Conservation (phyloP, 83 land plant species). For the Picea mariana region DNA sequence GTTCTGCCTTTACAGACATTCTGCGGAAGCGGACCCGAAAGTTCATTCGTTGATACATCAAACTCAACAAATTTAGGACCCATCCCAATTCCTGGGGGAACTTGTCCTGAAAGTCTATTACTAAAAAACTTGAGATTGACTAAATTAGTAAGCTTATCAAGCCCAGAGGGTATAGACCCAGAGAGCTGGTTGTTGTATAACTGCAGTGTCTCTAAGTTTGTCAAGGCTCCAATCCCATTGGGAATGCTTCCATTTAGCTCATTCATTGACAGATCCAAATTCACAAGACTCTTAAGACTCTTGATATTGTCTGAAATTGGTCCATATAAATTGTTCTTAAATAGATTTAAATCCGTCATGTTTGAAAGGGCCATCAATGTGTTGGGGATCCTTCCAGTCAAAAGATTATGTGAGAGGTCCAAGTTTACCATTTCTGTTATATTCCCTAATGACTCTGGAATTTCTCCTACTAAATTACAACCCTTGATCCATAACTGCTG, state of each 20-base stretch:
- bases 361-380: not conserved
- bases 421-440: constrained; percentile 9
- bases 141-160: constrained; percentile 3
- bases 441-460: constrained; percentile 17
- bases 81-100: constrained; percentile 21
- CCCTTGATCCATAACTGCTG: constrained; percentile 14
- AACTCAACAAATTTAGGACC: not conserved
- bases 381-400: constrained; percentile 19
- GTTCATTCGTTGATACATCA: no score
- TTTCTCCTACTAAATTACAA: constrained; percentile 20
- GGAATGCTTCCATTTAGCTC: constrained; percentile 44
- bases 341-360: constrained; percentile 15
- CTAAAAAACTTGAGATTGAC: constrained; percentile 20
- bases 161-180: constrained; percentile 18
- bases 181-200: not conserved
- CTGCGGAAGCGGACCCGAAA: no score
- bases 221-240: constrained; percentile 3
- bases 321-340: constrained; percentile 22
- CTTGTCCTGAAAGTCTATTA: constrained; percentile 22
- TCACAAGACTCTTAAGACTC: constrained; percentile 14
- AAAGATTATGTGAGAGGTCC: constrained; percentile 17
- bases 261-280: constrained; percentile 50
- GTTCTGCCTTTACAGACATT: no score
- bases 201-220: not conserved
- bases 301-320: constrained; percentile 22